phyloP scores from a whole-genome alignment of 345 rosid genomes.

The Aquilaria yunnanensis region DNA sequence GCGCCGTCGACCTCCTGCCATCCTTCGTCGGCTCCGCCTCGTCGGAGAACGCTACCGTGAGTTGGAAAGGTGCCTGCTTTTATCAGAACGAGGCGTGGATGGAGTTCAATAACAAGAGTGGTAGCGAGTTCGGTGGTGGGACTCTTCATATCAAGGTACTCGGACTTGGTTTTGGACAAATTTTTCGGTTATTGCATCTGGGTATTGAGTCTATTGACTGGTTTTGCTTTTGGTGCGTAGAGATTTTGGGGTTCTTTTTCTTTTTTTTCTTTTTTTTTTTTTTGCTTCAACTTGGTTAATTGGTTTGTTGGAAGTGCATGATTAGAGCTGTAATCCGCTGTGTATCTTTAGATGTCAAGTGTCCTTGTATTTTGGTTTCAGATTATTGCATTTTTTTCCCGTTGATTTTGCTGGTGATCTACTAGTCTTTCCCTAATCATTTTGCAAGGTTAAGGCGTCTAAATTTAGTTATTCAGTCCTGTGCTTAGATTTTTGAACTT shows the following conservation, averaged over 20 bases:
- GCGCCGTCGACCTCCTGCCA: constrained; percentile 74
- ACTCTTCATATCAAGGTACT: constrained; percentile 80
- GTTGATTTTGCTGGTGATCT: background rate
- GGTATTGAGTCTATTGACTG: background rate
- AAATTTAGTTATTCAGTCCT: too few relatives aligned
- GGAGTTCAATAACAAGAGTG: constrained; percentile 83
- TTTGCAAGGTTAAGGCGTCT: background rate
- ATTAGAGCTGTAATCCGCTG: background rate
- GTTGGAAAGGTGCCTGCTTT: constrained; percentile 97
- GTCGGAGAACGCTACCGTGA: constrained; percentile 29
- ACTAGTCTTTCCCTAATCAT: background rate
- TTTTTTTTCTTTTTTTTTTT: background rate
- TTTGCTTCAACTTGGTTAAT: constrained; percentile 9
- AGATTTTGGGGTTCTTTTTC: background rate
- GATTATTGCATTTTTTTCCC: background rate
- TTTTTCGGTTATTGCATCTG: background rate
- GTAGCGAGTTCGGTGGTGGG: constrained; percentile 80
- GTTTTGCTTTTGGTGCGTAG: background rate
- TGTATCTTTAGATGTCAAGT: too few relatives aligned
- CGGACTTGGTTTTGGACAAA: background rate
- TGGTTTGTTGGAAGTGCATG: background rate
- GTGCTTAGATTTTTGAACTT: too few relatives aligned
- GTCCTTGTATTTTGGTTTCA: background rate
- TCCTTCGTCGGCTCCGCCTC: constrained; percentile 78
- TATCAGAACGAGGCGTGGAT: constrained; percentile 72